A percentile compares a stretch with the other conserved stretches of the same genome.
These are phyloP conservation scores for Russula sp. DNA, from an alignment of 768 basidiomycete species.

Conservation along the genomic window DNA sequence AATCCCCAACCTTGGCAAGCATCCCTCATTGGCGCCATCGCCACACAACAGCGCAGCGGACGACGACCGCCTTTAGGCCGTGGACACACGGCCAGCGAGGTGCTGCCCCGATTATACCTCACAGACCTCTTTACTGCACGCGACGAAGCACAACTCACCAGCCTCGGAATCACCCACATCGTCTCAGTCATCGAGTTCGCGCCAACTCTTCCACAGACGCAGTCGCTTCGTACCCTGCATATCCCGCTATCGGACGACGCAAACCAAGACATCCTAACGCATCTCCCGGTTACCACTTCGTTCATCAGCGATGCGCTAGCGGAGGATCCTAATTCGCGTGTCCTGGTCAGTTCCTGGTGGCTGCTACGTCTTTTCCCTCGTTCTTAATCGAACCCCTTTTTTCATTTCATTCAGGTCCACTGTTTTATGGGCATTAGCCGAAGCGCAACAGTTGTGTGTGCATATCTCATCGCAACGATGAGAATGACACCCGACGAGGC, in stretches of 20 bases:
- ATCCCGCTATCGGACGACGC: constrained; percentile 48
- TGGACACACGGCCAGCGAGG: constrained; percentile 32
- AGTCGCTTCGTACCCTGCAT: constrained; percentile 47
- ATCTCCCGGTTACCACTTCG: constrained; percentile 49
- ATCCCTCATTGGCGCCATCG: constrained; percentile 14
- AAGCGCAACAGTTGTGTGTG: constrained; percentile 73
- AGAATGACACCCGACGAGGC: constrained; percentile 35
- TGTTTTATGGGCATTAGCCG: constrained; percentile 42
- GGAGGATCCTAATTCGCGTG: constrained; percentile 44
- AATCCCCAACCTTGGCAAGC: constrained; percentile 18
- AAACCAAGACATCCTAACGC: constrained; percentile 42
- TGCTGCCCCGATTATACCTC: constrained; percentile 55
- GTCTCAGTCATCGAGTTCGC: constrained; percentile 58
- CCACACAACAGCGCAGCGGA: constrained; percentile 11
- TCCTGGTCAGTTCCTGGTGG: constrained; percentile 43
- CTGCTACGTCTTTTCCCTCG: neutral
- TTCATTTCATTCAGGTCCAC: constrained; percentile 59
- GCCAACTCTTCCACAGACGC: constrained; percentile 35
- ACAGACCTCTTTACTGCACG: constrained; percentile 57
- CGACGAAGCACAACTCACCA: constrained; percentile 44
- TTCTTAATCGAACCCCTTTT: neutral
- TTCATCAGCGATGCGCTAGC: constrained; percentile 52
- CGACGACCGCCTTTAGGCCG: neutral
- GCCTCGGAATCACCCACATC: constrained; percentile 72
- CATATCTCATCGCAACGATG: constrained; percentile 47